Base-by-base conservation (phyloP, 768 basidiomycete genomes). In the Serpula lacrymans region DNA sequence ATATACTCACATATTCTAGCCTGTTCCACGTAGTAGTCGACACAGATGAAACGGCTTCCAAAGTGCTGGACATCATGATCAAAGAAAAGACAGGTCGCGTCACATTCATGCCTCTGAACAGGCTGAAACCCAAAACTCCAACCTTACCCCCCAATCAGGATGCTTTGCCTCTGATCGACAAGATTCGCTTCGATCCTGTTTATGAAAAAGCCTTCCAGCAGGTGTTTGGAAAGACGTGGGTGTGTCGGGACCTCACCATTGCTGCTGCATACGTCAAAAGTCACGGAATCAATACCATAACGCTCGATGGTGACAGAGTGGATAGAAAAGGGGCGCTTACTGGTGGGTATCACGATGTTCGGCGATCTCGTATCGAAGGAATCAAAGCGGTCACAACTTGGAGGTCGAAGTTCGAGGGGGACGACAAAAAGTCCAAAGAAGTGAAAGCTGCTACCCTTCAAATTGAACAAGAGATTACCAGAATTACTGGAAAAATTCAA, bases 1-100 rank as follows among this genome's bases (percentile, higher is more conserved):
- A n/a, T 46, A 13, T 42, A 55, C 13, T 59, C 25, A 43, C 3
- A 14, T 3, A 6, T 27, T 21, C 3, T 60, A 94, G 95, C 55
- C 67, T 99, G 20, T 99, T 97, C 70, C 95, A 99, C 53, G 85
- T 98, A 28, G 95, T 98, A 1, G 95, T 98, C 45, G 95, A 99
- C 58, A 88, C 76, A n/a, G 96, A 98, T 55, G 85, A 84, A 30
- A 98, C 93, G 0, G 96, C 93, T 1, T 83, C 83, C 2, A 80
- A 77, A 55, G 82, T 98, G n/a, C 78, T 99, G 10, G 88, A 96
- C 14, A 70, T 86, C 49, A 97, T 99, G 95, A 69, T 93, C 52
- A 82, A 82, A 54, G 93, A 98, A 59, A 90, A 88, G 59, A 87
- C 81, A 9, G 96, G 95, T 2, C 83, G 96, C 37, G 88, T 99